These are phyloP conservation scores for Byssothecium circinans DNA, from an alignment of 2,329 filamentous ascomycete genomes.

Conservation along the genomic window DNA sequence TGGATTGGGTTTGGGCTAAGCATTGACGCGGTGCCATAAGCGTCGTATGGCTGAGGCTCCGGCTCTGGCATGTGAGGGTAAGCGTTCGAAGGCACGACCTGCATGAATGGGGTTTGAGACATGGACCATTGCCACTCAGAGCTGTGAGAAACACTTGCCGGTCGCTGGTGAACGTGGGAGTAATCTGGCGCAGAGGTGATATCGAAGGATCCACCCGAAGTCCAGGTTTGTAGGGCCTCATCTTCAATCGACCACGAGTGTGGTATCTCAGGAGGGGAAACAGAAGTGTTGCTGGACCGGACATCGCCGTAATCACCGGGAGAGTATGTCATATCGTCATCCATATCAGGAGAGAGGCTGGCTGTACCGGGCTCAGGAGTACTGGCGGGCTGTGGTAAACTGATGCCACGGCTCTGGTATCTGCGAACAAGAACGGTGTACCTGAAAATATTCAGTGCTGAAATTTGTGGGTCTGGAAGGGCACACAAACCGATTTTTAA, in stretches of 20 bases:
- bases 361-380: constrained; percentile 22
- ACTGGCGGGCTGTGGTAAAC: constrained; percentile 24
- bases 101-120: constrained; percentile 18
- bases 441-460: constrained; percentile 10
- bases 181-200: constrained; percentile 11
- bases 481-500: constrained; percentile 43
- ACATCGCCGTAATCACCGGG: constrained; percentile 20
- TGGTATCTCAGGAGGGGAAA: constrained; percentile 20
- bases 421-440: constrained; percentile 37
- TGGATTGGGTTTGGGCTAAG: constrained; percentile 14
- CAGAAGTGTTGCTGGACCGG: constrained; percentile 19
- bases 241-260: constrained; percentile 27
- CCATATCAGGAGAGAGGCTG: constrained; percentile 19
- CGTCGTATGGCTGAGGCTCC: constrained; percentile 11
- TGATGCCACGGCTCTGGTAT: constrained; percentile 35
- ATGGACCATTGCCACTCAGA: constrained; percentile 24
- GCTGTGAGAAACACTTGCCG: constrained; percentile 10
- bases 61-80: constrained; percentile 8
- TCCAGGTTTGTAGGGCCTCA: constrained; percentile 24
- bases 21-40: constrained; percentile 19
- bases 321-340: constrained; percentile 19
- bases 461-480: background rate
- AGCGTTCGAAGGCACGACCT: constrained; percentile 14
- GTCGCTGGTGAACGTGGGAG: constrained; percentile 17
- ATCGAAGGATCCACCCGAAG: constrained; percentile 24